Evolutionary conservation across 2,329 filamentous ascomycete species (phyloP), one percentile per base, ranked within the genome.

Genomic region (Tolypocladium nubicola): DNA sequence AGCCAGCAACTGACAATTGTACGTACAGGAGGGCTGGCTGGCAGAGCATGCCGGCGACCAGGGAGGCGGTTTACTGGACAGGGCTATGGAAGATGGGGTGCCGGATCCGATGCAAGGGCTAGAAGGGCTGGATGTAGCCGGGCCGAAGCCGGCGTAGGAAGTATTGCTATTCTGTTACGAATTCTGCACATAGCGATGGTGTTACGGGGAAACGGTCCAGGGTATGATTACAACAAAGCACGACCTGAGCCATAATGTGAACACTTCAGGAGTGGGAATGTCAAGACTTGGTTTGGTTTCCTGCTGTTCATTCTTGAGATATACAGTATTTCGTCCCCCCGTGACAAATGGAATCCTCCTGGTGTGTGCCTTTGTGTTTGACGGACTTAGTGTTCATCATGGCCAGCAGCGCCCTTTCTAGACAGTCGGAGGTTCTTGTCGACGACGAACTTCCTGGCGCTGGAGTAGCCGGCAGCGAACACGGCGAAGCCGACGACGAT

Each of bases 51-150:
- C 90, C 52, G 89, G 84, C 61, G 89, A 94, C 61, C 90, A 94
- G 52, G 60, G 63, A 70, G 89, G 94, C 67, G 82, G 81, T 57
- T 67, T 54, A 45, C 49, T 35, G 33, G 61, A 56, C 52, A 61
- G 61, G 43, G 37, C 61, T 40, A 55, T 66, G 54, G 81, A 81
- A 63, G 76, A 79, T 59, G 78, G 74, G 50, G 80, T 82, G 1
- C 83, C 87, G 65, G 91, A 97, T 74, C 90, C 93, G 4, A 99
- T 99, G 94, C 90, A 97, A 74, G 93, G 92, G 39, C 76, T 99
- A 8, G 92, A 97, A 71, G 90, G 89, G 19, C 77, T 97, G 56
- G 95, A 97, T 73, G 89, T 97, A 65, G 95, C 93, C 57, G 95
- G 95, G 10, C 94, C 94, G 14, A 92, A 89, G 71, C 87, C 82